phyloP scores from a whole-genome alignment of 2,329 filamentous ascomycete genomes.

The Coniochaeta pulveracea region DNA sequence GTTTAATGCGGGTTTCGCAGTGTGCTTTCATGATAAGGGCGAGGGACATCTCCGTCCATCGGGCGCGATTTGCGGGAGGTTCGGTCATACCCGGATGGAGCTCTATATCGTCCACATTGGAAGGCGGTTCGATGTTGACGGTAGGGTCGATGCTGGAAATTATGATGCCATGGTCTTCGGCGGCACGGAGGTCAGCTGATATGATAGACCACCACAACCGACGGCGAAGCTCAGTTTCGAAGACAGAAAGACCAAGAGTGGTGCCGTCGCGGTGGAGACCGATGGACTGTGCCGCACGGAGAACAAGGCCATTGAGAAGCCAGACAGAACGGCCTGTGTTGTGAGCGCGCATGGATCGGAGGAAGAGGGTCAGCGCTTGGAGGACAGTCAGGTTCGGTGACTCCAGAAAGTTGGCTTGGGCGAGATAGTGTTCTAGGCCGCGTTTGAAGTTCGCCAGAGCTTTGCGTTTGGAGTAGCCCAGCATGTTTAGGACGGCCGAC shows the following conservation, averaged over 20 bases:
- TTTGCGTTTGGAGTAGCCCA: constrained; percentile 9
- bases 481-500: constrained; percentile 7
- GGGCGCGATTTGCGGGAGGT: constrained; percentile 30
- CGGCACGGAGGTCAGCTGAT: constrained; percentile 37
- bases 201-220: constrained; percentile 44
- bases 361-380: constrained; percentile 13
- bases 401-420: constrained; percentile 11
- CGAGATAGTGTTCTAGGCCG: constrained; percentile 11
- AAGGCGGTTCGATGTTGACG: constrained; percentile 38
- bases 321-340: constrained; percentile 23
- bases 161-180: constrained; percentile 42
- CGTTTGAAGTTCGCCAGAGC: constrained; percentile 8
- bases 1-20: constrained; percentile 31
- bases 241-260: constrained; percentile 35
- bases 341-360: constrained; percentile 22
- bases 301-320: constrained; percentile 29
- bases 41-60: constrained; percentile 47
- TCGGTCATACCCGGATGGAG: constrained; percentile 34
- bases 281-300: constrained; percentile 32
- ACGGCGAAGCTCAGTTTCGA: constrained; percentile 41
- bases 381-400: constrained; percentile 9
- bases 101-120: constrained; percentile 44
- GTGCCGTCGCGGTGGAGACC: constrained; percentile 26
- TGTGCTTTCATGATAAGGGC: constrained; percentile 41
- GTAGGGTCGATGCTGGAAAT: constrained; percentile 24